phyloP scores from a whole-genome alignment of 441 rosid species.

The Populus hybrid region DNA sequence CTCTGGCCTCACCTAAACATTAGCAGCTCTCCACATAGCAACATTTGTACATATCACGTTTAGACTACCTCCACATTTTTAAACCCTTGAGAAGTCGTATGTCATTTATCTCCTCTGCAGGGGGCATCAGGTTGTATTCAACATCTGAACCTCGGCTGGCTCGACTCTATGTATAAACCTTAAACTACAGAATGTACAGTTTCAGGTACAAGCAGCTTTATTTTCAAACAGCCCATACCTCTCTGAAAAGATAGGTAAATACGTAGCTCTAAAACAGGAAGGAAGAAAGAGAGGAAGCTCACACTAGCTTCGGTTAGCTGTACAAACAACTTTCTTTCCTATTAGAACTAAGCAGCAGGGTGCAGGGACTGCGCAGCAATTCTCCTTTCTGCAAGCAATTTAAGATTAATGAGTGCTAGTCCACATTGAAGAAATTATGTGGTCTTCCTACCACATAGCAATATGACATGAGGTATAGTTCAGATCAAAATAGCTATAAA shows the following conservation, averaged over 20 bases:
- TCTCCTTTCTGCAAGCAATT: constrained; percentile 57
- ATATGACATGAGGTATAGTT: neutral
- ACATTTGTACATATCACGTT: constrained; percentile 40
- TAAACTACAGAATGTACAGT: constrained; percentile 55
- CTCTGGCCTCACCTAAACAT: constrained; percentile 30
- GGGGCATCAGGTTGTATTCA: constrained; percentile 27
- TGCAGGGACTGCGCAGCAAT: constrained; percentile 22
- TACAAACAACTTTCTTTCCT: constrained; percentile 35
- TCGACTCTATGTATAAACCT: constrained; percentile 41
- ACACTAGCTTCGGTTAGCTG: constrained; percentile 60
- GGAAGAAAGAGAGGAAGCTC: constrained; percentile 30
- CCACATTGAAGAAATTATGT: neutral
- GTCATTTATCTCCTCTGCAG: constrained; percentile 18
- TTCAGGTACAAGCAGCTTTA: constrained; percentile 44
- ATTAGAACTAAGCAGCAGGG: constrained; percentile 33
- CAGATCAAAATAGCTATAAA: neutral
- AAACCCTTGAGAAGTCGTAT: constrained; percentile 45
- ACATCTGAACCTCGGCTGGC: constrained; percentile 41
- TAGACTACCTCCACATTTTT: constrained; percentile 30
- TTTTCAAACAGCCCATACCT: constrained; percentile 40
- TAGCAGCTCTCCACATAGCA: constrained; percentile 26
- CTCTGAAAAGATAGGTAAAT: constrained; percentile 35
- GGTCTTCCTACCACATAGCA: neutral
- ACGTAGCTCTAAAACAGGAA: constrained; percentile 23
- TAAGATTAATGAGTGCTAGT: neutral